phyloP scores from a whole-genome alignment of 345 rosid species.

The Eucalyptus globulus region DNA sequence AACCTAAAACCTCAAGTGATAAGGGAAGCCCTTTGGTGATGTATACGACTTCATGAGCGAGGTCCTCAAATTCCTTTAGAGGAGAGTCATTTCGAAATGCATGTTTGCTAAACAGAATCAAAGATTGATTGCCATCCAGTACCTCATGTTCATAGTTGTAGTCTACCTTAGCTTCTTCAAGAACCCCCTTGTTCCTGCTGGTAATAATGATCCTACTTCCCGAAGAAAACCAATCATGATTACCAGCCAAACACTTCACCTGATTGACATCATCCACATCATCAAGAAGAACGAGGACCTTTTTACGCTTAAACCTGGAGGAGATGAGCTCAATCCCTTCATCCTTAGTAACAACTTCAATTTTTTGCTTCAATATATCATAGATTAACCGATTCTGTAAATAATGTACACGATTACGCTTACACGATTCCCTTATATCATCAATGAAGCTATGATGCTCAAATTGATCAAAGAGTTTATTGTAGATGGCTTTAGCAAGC shows the following conservation, averaged over 20 bases:
- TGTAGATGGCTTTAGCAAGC: no score
- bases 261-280: rapidly evolving
- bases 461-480: rapidly evolving
- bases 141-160: rapidly evolving
- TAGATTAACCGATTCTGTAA: rapidly evolving
- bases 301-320: rapidly evolving
- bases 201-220: no score
- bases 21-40: rapidly evolving
- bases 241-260: rapidly evolving
- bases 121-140: rapidly evolving
- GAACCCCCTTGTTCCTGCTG: rapidly evolving
- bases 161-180: rapidly evolving
- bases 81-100: no score
- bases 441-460: no score
- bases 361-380: rapidly evolving
- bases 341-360: rapidly evolving
- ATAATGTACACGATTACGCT: rapidly evolving
- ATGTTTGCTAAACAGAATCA: no score
- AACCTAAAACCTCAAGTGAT: no score
- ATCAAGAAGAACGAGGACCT: no score
- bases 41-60: rapidly evolving
- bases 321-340: rapidly evolving
- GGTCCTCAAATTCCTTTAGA: rapidly evolving
- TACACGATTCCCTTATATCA: no score
- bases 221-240: no score